Evolutionary conservation across 2,329 filamentous ascomycete species (phyloP), one percentile per base, ranked within the genome.

Genomic region (Xylariaceae sp.): DNA sequence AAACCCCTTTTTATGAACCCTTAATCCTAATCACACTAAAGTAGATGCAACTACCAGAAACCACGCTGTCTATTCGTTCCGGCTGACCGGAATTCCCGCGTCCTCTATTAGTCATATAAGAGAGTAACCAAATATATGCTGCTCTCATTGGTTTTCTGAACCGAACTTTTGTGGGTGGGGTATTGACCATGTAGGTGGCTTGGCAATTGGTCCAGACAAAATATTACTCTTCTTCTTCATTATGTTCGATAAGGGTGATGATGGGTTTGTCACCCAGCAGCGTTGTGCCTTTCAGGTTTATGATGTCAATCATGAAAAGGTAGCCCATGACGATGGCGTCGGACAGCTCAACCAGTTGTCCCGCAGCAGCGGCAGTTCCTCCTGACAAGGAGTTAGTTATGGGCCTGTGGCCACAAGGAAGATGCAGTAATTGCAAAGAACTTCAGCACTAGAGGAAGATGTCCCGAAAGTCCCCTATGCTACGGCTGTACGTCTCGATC

Each of bases 291-390:
- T 95, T 88, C 54, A 98, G 81, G 68, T 93, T 91, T 56, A 89
- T 85, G 51, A 98, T 85, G 68, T 97, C 91, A 64, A 97, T 86
- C 59, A 98, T 87, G 74, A 98, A 98, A 49, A 96, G 72, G 69
- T 87, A 97, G 55, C 89, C 91, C 44, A 95, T 68, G 35, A 97
- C 74, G n/a, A 80, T 74, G 52, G 90, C 93, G 53, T 89, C 89
- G 51, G 94, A 80, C 67, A 94, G 82, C 64, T 83, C 76, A 56
- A 97, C 87, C 45, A 98, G 84, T 48, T 87, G 79, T 50, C 87
- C 89, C 16, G 89, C 91, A 46, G 91, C 93, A 51, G 81, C 80
- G 42, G 93, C 93, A 51, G 89, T 95, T 56, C 93, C 93, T 68
- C 91, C 91, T 95, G 51, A 44, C 31, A 52, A 36, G 26, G 41